Percentiles rank a stretch among this genome's conserved stretches.
Conservation (phyloP, 2,329 filamentous ascomycete species). For the Xylaria sp. region DNA sequence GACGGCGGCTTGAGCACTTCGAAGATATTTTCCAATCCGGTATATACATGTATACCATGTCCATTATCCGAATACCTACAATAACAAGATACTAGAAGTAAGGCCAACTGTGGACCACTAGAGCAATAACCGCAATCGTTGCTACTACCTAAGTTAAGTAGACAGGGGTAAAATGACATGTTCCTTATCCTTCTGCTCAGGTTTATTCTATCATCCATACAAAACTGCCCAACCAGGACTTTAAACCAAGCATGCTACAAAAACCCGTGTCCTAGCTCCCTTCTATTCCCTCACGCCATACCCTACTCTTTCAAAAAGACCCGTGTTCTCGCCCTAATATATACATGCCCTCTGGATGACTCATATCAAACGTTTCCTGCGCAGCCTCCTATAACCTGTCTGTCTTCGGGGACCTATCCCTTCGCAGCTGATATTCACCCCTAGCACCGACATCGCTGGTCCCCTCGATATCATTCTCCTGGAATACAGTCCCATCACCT, state of each 20-base stretch:
- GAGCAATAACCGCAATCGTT: not conserved
- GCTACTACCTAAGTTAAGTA: not conserved
- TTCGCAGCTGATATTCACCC: conserved; percentile 1
- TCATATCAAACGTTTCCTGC: conserved; percentile 7
- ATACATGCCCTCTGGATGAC: not conserved
- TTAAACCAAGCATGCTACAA: not conserved
- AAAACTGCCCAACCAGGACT: not conserved
- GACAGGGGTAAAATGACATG: not conserved
- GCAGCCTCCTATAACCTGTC: conserved; percentile 22
- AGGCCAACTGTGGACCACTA: not conserved
- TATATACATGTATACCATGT: not conserved
- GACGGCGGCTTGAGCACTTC: not conserved
- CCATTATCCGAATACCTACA: not conserved
- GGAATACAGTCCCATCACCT: conserved; percentile 19
- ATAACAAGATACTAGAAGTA: not conserved
- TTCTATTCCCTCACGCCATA: not conserved
- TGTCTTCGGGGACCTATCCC: not conserved
- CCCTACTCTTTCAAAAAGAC: not conserved
- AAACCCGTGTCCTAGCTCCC: not conserved
- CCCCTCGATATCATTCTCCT: not conserved
- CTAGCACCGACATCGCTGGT: not conserved
- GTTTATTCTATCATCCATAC: not conserved
- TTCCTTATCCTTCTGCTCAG: conserved; percentile 9
- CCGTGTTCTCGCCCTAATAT: not conserved
- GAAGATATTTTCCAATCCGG: not conserved